These are phyloP conservation scores for Punctularia strigosozonata DNA, from an alignment of 768 basidiomycete genomes.

Conservation along the genomic window DNA sequence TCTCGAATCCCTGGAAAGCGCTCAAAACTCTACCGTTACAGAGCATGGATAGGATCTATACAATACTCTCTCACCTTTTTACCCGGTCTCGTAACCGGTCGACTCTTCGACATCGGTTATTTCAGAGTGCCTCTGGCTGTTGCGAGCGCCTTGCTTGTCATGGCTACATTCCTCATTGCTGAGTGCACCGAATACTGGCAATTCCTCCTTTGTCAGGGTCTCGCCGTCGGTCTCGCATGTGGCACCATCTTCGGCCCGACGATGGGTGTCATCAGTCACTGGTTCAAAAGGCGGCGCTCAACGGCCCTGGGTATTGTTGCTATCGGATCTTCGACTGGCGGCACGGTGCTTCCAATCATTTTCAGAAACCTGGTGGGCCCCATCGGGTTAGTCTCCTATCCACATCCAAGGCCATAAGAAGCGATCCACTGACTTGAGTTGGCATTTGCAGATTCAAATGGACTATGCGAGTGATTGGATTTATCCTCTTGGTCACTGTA, in stretches of 20 bases:
- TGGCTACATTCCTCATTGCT: constrained; percentile 51
- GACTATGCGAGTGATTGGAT: constrained; percentile 64
- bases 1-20: neutral
- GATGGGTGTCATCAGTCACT: constrained; percentile 51
- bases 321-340: constrained; percentile 57
- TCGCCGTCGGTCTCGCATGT: constrained; percentile 36
- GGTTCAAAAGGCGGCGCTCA: constrained; percentile 52
- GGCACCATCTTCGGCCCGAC: constrained; percentile 57
- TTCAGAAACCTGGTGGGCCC: constrained; percentile 39
- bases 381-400: constrained; percentile 38
- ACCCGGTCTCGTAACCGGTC: constrained; percentile 51
- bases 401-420: neutral
- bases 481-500: constrained; percentile 42
- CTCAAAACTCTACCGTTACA: constrained; percentile 13
- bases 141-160: constrained; percentile 38
- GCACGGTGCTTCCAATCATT: constrained; percentile 54
- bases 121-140: constrained; percentile 37
- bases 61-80: constrained; percentile 60
- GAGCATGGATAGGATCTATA: constrained; percentile 73
- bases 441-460: constrained; percentile 49
- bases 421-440: neutral
- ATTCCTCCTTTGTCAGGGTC: constrained; percentile 63
- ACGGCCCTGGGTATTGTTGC: constrained; percentile 52
- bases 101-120: constrained; percentile 65
- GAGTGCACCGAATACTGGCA: constrained; percentile 72